Conservation (phyloP, 2,329 filamentous ascomycete genomes). For the Xylariaceae sp. region DNA sequence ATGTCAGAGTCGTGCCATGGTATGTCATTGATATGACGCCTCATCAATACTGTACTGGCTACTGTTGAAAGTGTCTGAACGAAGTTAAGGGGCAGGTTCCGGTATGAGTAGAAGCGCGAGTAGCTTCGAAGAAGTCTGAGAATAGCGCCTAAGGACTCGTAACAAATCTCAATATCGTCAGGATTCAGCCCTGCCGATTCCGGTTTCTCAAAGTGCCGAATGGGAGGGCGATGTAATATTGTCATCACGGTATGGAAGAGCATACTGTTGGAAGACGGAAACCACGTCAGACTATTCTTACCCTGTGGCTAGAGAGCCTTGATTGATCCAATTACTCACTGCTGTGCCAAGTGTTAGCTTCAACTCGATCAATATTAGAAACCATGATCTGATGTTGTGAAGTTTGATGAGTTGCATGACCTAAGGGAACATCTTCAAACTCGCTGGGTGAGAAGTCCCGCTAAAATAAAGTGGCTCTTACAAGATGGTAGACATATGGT, state of each 20-base stretch:
- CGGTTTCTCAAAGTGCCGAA: constrained; percentile 40
- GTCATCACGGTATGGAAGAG: constrained; percentile 51
- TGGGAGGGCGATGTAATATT: constrained; percentile 48
- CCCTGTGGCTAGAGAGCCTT: too few species aligned
- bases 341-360: neutral
- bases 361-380: neutral
- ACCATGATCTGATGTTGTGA: too few species aligned
- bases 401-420: too few species aligned
- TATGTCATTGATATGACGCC: constrained; percentile 39
- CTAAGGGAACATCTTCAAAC: too few species aligned
- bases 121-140: constrained; percentile 44
- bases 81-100: constrained; percentile 45
- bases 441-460: neutral
- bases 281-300: too few species aligned
- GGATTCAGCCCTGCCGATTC: constrained; percentile 29
- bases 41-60: constrained; percentile 47
- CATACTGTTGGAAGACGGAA: constrained; percentile 30
- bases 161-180: constrained; percentile 49
- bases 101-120: constrained; percentile 42
- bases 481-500: constrained; percentile 44
- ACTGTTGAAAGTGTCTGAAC: constrained; percentile 49
- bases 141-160: constrained; percentile 46
- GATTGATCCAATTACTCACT: neutral
- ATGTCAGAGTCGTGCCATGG: constrained; percentile 45
- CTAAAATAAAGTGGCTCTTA: constrained; percentile 30